phyloP scores from a whole-genome alignment of 169 alveolate species.

The Eimeria necatrix region DNA sequence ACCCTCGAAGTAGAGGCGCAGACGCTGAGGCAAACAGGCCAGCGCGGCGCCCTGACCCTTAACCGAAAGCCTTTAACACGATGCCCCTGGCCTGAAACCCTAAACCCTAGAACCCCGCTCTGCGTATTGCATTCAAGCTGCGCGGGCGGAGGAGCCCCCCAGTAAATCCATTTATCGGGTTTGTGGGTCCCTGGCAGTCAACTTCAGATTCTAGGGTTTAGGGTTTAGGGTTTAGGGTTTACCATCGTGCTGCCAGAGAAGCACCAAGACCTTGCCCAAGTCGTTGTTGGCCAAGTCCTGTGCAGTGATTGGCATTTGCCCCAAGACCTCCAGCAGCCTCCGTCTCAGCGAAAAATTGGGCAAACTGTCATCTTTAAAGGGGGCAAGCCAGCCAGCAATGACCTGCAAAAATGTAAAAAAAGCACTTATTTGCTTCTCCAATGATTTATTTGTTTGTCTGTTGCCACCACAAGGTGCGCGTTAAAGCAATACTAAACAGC shows the following conservation, averaged over 20 bases:
- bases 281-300: conserved; percentile 72
- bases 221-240: background rate
- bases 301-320: conserved; percentile 63
- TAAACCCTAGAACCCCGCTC: background rate
- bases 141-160: too few species aligned
- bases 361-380: conserved; percentile 62
- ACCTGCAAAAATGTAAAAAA: background rate
- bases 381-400: conserved; percentile 77
- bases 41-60: too few species aligned
- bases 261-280: conserved; percentile 70
- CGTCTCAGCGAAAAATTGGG: conserved; percentile 70
- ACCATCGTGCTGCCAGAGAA: conserved; percentile 76
- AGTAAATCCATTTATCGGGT: too few species aligned
- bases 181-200: background rate
- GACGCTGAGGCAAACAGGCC: too few species aligned
- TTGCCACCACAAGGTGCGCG: background rate
- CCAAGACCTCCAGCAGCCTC: conserved; percentile 52
- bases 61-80: too few species aligned
- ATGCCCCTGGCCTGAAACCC: background rate
- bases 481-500: background rate
- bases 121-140: too few species aligned
- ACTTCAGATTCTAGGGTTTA: too few species aligned
- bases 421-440: too few species aligned
- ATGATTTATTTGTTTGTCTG: background rate
- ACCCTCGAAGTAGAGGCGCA: too few species aligned